Evolutionary conservation across 305 asterid genomes (phyloP), one percentile per base, ranked within the genome.

Genomic region (Rubia balearica): DNA sequence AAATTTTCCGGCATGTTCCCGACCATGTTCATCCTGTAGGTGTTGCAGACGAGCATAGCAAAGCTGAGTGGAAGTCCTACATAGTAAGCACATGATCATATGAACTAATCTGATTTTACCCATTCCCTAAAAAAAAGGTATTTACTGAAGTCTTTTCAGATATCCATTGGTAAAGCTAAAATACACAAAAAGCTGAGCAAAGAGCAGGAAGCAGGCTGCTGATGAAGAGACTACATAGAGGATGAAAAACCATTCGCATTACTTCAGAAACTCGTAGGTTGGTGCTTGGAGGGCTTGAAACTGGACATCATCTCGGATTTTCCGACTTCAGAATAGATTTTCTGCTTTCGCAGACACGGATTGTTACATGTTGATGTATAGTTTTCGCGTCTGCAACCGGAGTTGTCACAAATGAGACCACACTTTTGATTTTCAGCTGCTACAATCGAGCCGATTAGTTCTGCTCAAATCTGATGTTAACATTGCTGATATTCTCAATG

Each of bases 1-100:
- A 87, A 85, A 88, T 94, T 80, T 94, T 94, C 76, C 82, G 84
- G 75, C 96, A 86, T 75, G 94, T 85, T 65, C 82, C 88, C 13
- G 81, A 75, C 75, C 89, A 88, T 45, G 77, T 86, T 55, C 82
- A 71, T 71, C 79, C 88, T 70, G 73, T 69, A 33, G 87, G 75
- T 69, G 72, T 65, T 67, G 67, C 77, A 17, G 83, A 80, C 71
- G 89, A 77, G 65, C 81, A 80, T 61, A 65, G 83, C 73, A 88
- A 80, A 76, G 77, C 75, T 17, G 96, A 82, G 83, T 94, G 98
- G 98, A 94, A 88, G 78, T 94, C 98, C 24, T 64, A 88, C 84
- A 87, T 91, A 70, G 98, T 93, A 89, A 61, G 91, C 36, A 51
- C 59, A 66, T 71, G 65, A 73, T 30, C 45, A 24, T 17, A 57